A percentile compares a stretch with the other conserved stretches of the same genome.
These are phyloP conservation scores for Entelexis paramagnoliae DNA, from an alignment of 1,139 yeast species.

Conservation along the genomic window DNA sequence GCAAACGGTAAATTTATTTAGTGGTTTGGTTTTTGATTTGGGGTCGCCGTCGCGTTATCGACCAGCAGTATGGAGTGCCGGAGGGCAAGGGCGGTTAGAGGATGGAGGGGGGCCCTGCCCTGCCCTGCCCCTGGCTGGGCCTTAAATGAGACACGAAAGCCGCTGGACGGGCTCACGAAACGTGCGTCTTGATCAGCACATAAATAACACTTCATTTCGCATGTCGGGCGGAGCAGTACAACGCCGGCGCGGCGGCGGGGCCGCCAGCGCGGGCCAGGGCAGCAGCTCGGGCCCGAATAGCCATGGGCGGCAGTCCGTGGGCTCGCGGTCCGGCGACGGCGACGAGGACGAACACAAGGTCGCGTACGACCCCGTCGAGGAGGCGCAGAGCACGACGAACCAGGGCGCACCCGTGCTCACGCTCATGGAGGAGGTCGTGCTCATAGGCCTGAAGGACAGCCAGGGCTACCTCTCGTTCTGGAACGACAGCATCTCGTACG, in stretches of 20 bases:
- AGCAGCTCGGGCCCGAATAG: constrained; percentile 1
- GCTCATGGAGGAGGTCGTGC: constrained; percentile 87
- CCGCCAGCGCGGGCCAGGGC: background rate
- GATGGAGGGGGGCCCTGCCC: background rate
- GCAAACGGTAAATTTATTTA: background rate
- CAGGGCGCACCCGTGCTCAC: constrained; percentile 63
- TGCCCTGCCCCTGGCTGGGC: background rate
- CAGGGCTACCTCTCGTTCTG: constrained; percentile 95
- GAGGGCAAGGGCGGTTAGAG: background rate
- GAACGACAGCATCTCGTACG: constrained; percentile 96
- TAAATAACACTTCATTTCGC: background rate
- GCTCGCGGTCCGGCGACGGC: constrained; percentile 8
- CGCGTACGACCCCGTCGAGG: constrained; percentile 73
- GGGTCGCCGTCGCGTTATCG: background rate
- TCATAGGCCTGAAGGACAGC: constrained; percentile 86
- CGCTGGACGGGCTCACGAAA: background rate
- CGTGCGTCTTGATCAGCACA: background rate
- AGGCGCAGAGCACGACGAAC: constrained; percentile 40
- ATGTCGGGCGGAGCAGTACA: constrained; percentile 34
- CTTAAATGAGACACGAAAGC: background rate
- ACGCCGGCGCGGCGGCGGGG: constrained; percentile 39
- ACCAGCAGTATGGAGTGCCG: background rate
- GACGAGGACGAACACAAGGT: constrained; percentile 44
- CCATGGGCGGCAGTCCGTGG: constrained; percentile 4
- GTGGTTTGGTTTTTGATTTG: background rate